These are phyloP conservation scores for Talaromyces ruber DNA, from an alignment of 495 filamentous ascomycete species.

Conservation along the genomic window DNA sequence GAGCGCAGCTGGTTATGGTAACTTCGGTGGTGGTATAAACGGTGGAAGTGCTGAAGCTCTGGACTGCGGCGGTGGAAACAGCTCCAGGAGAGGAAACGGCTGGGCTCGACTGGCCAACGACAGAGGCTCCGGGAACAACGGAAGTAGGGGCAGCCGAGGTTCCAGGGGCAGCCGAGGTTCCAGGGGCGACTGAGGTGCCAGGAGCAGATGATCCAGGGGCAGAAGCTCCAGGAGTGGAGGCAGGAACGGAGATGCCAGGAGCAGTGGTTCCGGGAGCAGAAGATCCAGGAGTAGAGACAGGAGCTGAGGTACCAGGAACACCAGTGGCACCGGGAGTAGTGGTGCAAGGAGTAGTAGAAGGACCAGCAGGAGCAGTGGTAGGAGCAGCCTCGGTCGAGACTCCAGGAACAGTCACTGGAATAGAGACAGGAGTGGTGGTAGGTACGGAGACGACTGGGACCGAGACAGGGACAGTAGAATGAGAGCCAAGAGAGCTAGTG, in stretches of 20 bases:
- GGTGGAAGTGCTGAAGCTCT: constrained; percentile 43
- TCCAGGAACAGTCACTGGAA: not conserved
- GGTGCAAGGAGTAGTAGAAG: constrained; percentile 7
- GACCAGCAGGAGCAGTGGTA: constrained; percentile 1
- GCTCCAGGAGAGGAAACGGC: not conserved
- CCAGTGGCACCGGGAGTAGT: not conserved
- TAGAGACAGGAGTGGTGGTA: not conserved
- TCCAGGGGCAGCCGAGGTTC: not conserved
- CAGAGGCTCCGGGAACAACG: not conserved
- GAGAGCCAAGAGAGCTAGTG: constrained; percentile 3
- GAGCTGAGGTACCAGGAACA: not conserved
- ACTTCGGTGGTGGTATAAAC: constrained; percentile 48
- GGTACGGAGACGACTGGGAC: constrained; percentile 14
- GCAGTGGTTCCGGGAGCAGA: not conserved
- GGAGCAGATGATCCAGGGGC: not conserved
- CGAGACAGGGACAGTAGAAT: constrained; percentile 9
- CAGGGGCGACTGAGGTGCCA: not conserved
- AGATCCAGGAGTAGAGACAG: constrained; percentile 1
- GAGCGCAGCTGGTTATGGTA: constrained; percentile 49
- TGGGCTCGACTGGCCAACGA: not conserved
- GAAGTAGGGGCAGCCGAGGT: constrained; percentile 4
- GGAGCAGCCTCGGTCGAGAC: not conserved
- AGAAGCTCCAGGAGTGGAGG: not conserved
- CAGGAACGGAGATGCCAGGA: not conserved
- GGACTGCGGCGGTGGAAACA: not conserved